These are phyloP conservation scores for Coemansia sp. DNA, from an alignment of 192 early-diverging fungal species.

Conservation along the genomic window DNA sequence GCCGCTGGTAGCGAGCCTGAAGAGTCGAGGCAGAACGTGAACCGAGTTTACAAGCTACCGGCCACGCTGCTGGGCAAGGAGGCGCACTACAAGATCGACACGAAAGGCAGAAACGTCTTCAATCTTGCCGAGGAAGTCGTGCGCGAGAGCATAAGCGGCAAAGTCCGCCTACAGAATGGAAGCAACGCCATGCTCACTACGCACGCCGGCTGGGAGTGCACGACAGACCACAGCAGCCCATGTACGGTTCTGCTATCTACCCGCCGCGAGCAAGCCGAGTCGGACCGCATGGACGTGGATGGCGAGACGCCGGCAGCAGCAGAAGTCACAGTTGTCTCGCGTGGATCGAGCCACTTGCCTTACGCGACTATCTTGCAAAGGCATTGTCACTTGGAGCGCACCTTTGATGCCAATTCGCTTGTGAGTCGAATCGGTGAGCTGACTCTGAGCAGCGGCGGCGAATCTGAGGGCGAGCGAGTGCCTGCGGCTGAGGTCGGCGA, in stretches of 20 bases:
- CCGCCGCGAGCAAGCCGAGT: too few relatives aligned
- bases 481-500: not conserved
- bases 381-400: constrained; percentile 13
- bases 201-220: constrained; percentile 7
- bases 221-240: constrained; percentile 21
- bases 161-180: not conserved
- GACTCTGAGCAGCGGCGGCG: not conserved
- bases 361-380: constrained; percentile 12
- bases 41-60: constrained; percentile 11
- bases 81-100: constrained; percentile 2
- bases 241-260: constrained; percentile 12
- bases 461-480: not conserved
- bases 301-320: not conserved
- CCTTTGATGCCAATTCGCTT: constrained; percentile 11
- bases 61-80: constrained; percentile 21
- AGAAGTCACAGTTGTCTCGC: not conserved
- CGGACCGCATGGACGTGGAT: constrained; percentile 10
- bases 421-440: constrained; percentile 1
- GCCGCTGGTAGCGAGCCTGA: not conserved
- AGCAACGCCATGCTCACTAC: constrained; percentile 28
- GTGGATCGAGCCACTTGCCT: not conserved
- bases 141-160: not conserved
- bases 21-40: not conserved
- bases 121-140: constrained; percentile 28
- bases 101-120: not conserved